phyloP scores from a whole-genome alignment of 345 rosid genomes.

The Hibiscus syriacus region DNA sequence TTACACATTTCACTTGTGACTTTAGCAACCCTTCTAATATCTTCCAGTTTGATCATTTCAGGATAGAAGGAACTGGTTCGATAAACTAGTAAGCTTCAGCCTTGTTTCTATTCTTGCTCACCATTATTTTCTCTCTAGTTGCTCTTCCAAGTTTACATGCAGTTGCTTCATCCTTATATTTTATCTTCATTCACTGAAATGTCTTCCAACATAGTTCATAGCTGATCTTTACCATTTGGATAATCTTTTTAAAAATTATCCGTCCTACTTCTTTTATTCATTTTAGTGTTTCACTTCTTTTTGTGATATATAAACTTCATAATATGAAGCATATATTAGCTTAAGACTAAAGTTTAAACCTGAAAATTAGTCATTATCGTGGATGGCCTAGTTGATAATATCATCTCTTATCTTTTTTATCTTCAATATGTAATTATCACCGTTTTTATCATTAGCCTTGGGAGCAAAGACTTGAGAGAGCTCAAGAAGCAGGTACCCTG shows the following conservation, averaged over 20 bases:
- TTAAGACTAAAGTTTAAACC: not conserved
- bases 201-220: not conserved
- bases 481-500: conserved; percentile 26
- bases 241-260: not conserved
- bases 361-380: not conserved
- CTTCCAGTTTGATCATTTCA: conserved; percentile 20
- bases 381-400: not conserved
- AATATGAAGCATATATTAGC: not conserved
- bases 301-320: not conserved
- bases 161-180: not conserved
- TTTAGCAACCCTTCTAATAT: not conserved
- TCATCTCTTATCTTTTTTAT: not conserved
- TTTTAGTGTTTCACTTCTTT: not conserved
- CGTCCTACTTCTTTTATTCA: not conserved
- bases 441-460: conserved; percentile 34
- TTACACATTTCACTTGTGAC: not conserved
- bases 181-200: not conserved
- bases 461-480: conserved; percentile 32
- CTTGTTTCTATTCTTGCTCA: not conserved
- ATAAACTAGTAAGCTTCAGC: conserved; percentile 27
- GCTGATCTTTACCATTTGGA: not conserved
- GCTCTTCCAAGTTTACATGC: not conserved
- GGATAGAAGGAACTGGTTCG: conserved; percentile 40
- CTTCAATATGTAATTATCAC: not conserved
- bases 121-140: not conserved